phyloP scores from a whole-genome alignment of 2,329 filamentous ascomycete species.

The Fusarium mexicanum region DNA sequence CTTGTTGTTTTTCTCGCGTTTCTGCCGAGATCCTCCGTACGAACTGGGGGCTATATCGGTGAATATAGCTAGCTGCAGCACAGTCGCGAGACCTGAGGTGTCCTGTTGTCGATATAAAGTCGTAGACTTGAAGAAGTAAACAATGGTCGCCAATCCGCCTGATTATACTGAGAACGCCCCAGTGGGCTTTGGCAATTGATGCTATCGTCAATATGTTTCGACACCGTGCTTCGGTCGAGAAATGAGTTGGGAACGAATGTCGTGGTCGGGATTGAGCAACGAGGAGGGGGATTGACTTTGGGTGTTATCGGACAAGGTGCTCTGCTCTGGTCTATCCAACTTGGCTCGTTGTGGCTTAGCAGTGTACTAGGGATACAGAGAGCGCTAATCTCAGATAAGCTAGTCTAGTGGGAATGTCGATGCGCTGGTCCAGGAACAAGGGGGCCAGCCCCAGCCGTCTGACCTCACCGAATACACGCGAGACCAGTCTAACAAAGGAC shows the following conservation, averaged over 20 bases:
- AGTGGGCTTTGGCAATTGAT: not conserved
- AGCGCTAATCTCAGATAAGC: slow-evolving; percentile 29
- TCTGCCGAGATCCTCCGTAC: not conserved
- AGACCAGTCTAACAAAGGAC: slow-evolving; percentile 7
- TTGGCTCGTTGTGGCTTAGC: slow-evolving; percentile 36
- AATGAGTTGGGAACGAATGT: slow-evolving; percentile 26
- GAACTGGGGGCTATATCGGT: slow-evolving; percentile 9
- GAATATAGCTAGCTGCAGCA: slow-evolving; percentile 16
- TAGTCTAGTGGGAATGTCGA: slow-evolving; percentile 5
- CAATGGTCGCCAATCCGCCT: not conserved
- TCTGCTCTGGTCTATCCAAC: slow-evolving; percentile 25
- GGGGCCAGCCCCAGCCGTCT: slow-evolving; percentile 4
- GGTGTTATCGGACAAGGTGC: slow-evolving; percentile 30
- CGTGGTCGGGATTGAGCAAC: slow-evolving; percentile 22
- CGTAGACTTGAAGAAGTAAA: not conserved
- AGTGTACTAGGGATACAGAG: slow-evolving; percentile 18
- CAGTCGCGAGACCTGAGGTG: slow-evolving; percentile 16
- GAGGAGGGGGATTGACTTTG: slow-evolving; percentile 29
- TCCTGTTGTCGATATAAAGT: not conserved
- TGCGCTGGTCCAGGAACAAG: slow-evolving; percentile 34
- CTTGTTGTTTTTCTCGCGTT: not conserved
- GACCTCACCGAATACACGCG: not conserved
- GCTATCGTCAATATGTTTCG: slow-evolving; percentile 8
- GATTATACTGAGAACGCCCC: not conserved
- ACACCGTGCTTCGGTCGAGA: not conserved